Evolutionary conservation across 2,329 filamentous ascomycete species (phyloP), one percentile per base, ranked within the genome.

Genomic region (Thielaviopsis ethacetica): DNA sequence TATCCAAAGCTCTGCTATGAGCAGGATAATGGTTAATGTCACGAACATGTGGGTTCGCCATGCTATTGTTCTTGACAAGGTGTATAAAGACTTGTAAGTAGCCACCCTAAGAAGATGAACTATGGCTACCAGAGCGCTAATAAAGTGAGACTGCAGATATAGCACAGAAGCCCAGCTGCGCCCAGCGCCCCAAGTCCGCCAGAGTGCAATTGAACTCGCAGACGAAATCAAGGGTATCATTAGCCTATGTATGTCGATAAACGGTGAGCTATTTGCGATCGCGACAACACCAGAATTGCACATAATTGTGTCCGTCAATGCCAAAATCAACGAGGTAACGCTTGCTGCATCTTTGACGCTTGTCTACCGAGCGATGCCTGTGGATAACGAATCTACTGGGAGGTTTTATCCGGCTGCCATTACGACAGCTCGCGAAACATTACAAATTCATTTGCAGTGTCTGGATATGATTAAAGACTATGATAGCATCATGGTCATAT

Each of bases 21-120:
- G 66, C 27, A 63, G 65, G 15, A 61, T 66, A 1, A 68, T 68
- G 41, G 66, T 65, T 6, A 66, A 68, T 7, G 68, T 82, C 24
- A 76, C 79, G 26, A 67, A 71, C 12, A 68, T 76, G 41, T 84
- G 81, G 80, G 74, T 83, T 49, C 71, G 71, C 26, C 72, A 80
- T 6, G 76, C 78, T 9, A 74, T 74, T 24, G 72, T 85, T 10
- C 77, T 83, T 62, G 79, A 80, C 15, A 71, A 77, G 15, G 75
- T 82, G 5, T 85, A 85, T 63, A 76, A 81, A 63, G 70, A 76
- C 54, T 54, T 75, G 68, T 72, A 54, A 54, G 69, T 64, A 19
- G 21, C 34, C 2, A 3, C 7, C 15, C 1, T n/a, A 7, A 30
- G 17, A 15, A 53, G 7, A 27, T 34, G 26, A 7, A n/a, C 27